Base-by-base conservation (phyloP, 345 rosid species). In the Citrus australasica region DNA sequence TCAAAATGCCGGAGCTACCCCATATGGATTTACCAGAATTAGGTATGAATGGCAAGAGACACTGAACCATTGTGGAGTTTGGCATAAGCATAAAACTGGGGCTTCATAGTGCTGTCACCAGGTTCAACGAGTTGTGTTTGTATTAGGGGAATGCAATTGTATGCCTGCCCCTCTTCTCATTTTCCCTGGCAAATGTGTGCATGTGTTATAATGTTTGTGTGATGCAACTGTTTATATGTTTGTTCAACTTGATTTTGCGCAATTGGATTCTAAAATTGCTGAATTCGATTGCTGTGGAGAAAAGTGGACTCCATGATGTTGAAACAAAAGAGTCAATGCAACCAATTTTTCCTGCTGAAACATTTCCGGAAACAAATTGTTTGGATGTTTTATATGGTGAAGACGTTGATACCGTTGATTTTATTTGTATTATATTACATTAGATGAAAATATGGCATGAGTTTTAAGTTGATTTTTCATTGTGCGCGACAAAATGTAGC, bases 1-100 rank as follows among this genome's bases (percentile, higher is more conserved):
- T 94, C 32, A 79, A 72, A 30, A 59, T 89, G 61, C 90, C 91
- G 0, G 93, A 91, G 78, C 78, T 91, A 51, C 92, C 88, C 13
- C 82, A 69, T 28, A 3, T 90, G 35, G 76, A 77, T 10, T 38
- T 91, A 17, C 76, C 85, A 22, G 89, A 84, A 7, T 80, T 85
- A 2, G 80, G 86, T 56, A 70, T 77, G 3, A 65, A 79, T 37
- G 82, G 84, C 3, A 85, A 78, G 30, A 74, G 79, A 13, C 68
- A 68, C 19, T 74, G 80, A 73, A 30, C n/a, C 74, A 17, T 1
- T 30, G 9, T 28, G 9, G 40, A 37, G 16, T 25, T 25, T 38
- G 24, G 53, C 35, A 59, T 13, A 55, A 59, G 67, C 38, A 37
- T 27, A 58, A 56, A 70, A 55, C 14, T n/a, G 14, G 64, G 46